These are phyloP conservation scores for Verbascum thapsus DNA, from an alignment of 257 asterid genomes.

Conservation along the genomic window DNA sequence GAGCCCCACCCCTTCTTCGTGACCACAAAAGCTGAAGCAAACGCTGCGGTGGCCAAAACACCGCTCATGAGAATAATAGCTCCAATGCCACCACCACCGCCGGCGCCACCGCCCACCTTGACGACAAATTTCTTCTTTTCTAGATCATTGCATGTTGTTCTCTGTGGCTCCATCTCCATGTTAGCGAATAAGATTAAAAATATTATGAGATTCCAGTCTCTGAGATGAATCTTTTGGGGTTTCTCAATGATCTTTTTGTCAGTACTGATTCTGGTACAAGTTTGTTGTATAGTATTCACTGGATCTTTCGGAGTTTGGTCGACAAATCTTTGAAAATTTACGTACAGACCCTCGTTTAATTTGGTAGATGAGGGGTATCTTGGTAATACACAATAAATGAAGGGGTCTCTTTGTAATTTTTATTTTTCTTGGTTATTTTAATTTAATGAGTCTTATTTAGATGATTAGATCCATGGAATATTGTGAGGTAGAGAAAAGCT, in stretches of 20 bases:
- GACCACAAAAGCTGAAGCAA: conserved; percentile 40
- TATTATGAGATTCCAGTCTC: no score
- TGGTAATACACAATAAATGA: no score
- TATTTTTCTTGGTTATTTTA: neutral
- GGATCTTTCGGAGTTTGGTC: conserved; percentile 40
- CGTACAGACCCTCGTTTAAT: no score
- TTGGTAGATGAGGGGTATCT: no score
- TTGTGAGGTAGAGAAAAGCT: conserved; percentile 23
- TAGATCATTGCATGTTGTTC: conserved; percentile 22
- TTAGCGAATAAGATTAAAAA: neutral
- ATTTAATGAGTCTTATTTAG: conserved; percentile 25
- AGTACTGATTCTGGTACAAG: conserved; percentile 19
- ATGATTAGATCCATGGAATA: conserved; percentile 19
- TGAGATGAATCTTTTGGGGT: conserved; percentile 11
- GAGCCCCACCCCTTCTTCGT: conserved; percentile 40
- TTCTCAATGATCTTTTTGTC: conserved; percentile 10
- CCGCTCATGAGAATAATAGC: conserved; percentile 62
- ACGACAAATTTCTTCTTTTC: conserved; percentile 28
- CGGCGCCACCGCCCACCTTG: conserved; percentile 25
- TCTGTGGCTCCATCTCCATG: conserved; percentile 32
- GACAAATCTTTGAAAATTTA: no score
- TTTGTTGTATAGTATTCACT: conserved; percentile 26
- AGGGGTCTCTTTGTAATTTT: no score
- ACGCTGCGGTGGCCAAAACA: conserved; percentile 65
- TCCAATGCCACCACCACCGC: conserved; percentile 47